Conservation (phyloP, 306 rosid species). For the Pterocarpus macrocarpus region DNA sequence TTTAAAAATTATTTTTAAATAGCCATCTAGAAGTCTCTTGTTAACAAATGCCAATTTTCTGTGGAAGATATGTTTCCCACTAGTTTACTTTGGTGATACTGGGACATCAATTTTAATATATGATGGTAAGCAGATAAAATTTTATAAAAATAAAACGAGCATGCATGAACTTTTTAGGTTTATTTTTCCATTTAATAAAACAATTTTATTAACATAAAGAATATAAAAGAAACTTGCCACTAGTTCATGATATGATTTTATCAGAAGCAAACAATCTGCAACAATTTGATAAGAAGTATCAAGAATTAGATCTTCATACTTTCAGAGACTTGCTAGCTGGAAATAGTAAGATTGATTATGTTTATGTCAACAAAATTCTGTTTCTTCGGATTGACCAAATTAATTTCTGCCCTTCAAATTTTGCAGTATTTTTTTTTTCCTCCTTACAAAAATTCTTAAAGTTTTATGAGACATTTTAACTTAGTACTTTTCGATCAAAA, state of each 20-base stretch:
- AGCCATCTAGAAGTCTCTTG: neutral
- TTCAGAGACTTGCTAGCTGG: slow-evolving; percentile 25
- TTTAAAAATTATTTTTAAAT: neutral
- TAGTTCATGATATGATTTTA: slow-evolving; percentile 27
- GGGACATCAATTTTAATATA: slow-evolving; percentile 25
- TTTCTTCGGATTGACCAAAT: slow-evolving; percentile 28
- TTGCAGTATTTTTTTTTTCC: slow-evolving; percentile 19
- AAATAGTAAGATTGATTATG: slow-evolving; percentile 20
- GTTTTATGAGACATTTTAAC: slow-evolving; percentile 23
- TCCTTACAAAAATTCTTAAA: slow-evolving; percentile 13
- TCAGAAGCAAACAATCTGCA: slow-evolving; percentile 25
- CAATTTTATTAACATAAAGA: slow-evolving; percentile 18
- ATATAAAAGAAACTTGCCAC: neutral
- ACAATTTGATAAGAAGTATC: slow-evolving; percentile 21
- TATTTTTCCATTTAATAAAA: slow-evolving; percentile 25
- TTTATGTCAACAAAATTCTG: neutral
- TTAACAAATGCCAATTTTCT: slow-evolving; percentile 42
- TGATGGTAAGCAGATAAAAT: slow-evolving; percentile 3
- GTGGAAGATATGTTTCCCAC: neutral
- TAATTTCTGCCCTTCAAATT: slow-evolving; percentile 13
- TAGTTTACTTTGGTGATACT: neutral
- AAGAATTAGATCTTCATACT: slow-evolving; percentile 1
- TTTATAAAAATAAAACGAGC: neutral
- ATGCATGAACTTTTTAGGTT: slow-evolving; percentile 5
- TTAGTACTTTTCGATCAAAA: neutral